phyloP scores from a whole-genome alignment of 2,329 filamentous ascomycete genomes.

The Colletotrichum musae region DNA sequence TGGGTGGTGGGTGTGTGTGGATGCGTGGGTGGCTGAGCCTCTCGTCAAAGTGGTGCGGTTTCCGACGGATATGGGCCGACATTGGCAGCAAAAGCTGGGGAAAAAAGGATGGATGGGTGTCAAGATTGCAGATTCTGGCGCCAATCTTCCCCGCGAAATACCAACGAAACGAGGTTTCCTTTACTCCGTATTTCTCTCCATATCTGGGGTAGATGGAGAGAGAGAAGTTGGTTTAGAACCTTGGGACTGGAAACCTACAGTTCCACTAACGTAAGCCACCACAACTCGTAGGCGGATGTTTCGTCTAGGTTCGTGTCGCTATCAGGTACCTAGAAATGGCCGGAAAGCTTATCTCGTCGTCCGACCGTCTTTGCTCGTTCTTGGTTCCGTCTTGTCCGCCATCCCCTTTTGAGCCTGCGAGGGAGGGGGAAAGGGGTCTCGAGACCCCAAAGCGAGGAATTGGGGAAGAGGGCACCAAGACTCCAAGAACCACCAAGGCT shows the following conservation, averaged over 20 bases:
- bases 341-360: conserved; percentile 28
- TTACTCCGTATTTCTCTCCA: too few species aligned
- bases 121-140: not conserved
- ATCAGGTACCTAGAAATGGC: conserved; percentile 1
- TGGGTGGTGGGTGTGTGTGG: not conserved
- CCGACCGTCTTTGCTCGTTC: not conserved
- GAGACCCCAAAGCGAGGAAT: not conserved
- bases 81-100: conserved; percentile 21
- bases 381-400: not conserved
- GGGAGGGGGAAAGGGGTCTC: too few species aligned
- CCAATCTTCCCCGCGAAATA: not conserved
- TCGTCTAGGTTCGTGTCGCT: conserved; percentile 1
- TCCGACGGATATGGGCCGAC: conserved; percentile 21
- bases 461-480: not conserved
- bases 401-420: too few species aligned
- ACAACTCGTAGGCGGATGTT: not conserved
- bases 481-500: too few species aligned
- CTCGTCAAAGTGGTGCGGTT: conserved; percentile 15
- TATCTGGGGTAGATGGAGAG: too few species aligned
- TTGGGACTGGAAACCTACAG: too few species aligned
- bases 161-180: too few species aligned
- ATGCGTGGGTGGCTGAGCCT: too few species aligned
- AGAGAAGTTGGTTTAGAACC: too few species aligned
- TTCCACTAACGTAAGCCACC: too few species aligned
- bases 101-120: not conserved